Conservation (phyloP, 345 rosid species). For the Citrus sinensis region DNA sequence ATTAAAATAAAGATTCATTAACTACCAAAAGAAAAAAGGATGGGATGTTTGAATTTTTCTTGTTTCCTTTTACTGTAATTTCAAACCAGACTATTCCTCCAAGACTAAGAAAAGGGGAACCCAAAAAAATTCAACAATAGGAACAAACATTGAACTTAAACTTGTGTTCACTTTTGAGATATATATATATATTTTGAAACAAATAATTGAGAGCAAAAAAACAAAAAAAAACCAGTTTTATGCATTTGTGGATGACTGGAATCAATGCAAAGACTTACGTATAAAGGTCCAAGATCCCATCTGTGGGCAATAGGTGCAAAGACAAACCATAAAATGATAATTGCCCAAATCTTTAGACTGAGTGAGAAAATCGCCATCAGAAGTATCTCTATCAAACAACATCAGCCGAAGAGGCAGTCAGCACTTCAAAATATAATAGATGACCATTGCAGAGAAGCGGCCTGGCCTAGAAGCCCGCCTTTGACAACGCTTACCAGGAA, state of each 20-base stretch:
- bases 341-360: slow-evolving; percentile 56
- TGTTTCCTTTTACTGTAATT: neutral
- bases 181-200: neutral
- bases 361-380: slow-evolving; percentile 73
- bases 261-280: slow-evolving; percentile 48
- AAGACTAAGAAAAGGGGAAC: neutral
- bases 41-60: neutral
- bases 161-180: neutral
- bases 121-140: neutral
- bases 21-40: neutral
- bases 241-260: neutral
- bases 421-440: slow-evolving; percentile 11
- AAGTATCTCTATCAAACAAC: slow-evolving; percentile 56
- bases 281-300: slow-evolving; percentile 83
- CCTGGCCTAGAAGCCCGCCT: too few relatives aligned
- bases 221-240: neutral
- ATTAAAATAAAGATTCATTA: neutral
- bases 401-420: slow-evolving; percentile 21
- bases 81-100: neutral
- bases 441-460: too few relatives aligned
- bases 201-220: neutral
- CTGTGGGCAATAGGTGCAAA: slow-evolving; percentile 78
- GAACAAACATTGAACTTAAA: neutral
- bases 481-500: slow-evolving; percentile 54
- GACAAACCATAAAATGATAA: slow-evolving; percentile 66